Evolutionary conservation across 2,329 filamentous ascomycete genomes (phyloP).

Genomic region (Aspergillus sp.): DNA sequence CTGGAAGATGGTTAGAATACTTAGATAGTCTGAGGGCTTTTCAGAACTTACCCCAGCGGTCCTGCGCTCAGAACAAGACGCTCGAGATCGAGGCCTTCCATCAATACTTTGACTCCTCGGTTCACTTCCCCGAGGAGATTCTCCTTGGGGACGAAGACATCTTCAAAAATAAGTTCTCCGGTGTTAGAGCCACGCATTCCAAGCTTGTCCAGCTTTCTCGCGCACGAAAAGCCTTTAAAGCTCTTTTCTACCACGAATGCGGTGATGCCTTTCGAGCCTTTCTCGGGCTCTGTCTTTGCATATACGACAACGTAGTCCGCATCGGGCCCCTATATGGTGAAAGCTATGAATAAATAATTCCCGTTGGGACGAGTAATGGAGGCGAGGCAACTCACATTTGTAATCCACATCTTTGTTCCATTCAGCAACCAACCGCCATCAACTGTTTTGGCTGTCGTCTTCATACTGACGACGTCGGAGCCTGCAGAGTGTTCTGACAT

Average conservation of each 20-base stretch:
- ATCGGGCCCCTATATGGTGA: slow-evolving; percentile 60
- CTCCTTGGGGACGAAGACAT: slow-evolving; percentile 79
- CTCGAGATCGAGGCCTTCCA: slow-evolving; percentile 95
- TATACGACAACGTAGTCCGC: slow-evolving; percentile 95
- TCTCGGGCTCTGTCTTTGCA: slow-evolving; percentile 81
- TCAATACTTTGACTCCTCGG: slow-evolving; percentile 81
- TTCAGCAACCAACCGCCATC: slow-evolving; percentile 83
- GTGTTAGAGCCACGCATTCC: slow-evolving; percentile 98
- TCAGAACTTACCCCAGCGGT: slow-evolving; percentile 60
- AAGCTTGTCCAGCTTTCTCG: slow-evolving; percentile 92
- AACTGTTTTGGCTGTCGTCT: slow-evolving; percentile 72
- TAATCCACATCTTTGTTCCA: slow-evolving; percentile 99
- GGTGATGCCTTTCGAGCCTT: slow-evolving; percentile 84
- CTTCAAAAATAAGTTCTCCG: slow-evolving; percentile 85
- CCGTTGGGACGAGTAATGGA: neutral
- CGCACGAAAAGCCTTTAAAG: slow-evolving; percentile 73
- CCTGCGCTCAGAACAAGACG: slow-evolving; percentile 86
- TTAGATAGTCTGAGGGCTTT: neutral
- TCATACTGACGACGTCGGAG: slow-evolving; percentile 94
- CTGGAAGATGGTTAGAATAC: slow-evolving; percentile 23
- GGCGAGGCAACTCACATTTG: slow-evolving; percentile 57
- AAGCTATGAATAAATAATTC: neutral
- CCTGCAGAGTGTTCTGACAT: slow-evolving; percentile 93
- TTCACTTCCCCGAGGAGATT: slow-evolving; percentile 78
- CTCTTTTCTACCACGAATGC: slow-evolving; percentile 78